Conservation (phyloP, 345 rosid genomes). For the Sonneratia caseolaris region DNA sequence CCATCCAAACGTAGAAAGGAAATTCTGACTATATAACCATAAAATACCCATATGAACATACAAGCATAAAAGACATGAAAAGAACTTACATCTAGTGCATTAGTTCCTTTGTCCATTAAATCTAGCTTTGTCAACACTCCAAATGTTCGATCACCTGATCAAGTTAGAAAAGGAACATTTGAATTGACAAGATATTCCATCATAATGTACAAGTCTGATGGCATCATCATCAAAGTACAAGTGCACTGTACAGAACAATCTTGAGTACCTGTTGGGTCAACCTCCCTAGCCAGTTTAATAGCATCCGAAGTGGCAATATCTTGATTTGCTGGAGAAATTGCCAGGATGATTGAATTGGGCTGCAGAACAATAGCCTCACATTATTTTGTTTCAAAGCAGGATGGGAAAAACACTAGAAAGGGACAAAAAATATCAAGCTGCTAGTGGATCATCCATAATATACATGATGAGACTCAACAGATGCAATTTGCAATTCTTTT, state of each 20-base stretch:
- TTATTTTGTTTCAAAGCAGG: neutral
- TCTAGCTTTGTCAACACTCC: conserved; percentile 98
- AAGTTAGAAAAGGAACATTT: neutral
- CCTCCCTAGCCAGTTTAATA: conserved; percentile 77
- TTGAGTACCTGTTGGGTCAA: conserved; percentile 61
- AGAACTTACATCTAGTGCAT: conserved; percentile 71
- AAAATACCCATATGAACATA: neutral
- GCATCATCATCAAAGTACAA: too few species aligned
- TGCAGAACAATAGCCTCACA: conserved; percentile 18
- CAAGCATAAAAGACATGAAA: conserved; percentile 2
- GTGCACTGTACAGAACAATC: neutral
- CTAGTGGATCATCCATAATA: neutral
- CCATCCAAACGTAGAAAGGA: neutral
- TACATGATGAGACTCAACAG: neutral
- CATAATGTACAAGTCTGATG: neutral
- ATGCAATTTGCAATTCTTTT: neutral
- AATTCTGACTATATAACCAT: neutral
- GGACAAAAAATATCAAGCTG: neutral
- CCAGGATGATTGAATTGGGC: conserved; percentile 86
- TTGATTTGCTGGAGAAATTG: conserved; percentile 96
- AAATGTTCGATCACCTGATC: conserved; percentile 81
- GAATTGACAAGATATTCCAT: neutral
- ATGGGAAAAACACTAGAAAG: too few species aligned
- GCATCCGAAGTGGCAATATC: conserved; percentile 98
- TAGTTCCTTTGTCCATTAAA: conserved; percentile 96